Evolutionary conservation across 768 basidiomycete genomes (phyloP).

Genomic region (Calocera cornea): DNA sequence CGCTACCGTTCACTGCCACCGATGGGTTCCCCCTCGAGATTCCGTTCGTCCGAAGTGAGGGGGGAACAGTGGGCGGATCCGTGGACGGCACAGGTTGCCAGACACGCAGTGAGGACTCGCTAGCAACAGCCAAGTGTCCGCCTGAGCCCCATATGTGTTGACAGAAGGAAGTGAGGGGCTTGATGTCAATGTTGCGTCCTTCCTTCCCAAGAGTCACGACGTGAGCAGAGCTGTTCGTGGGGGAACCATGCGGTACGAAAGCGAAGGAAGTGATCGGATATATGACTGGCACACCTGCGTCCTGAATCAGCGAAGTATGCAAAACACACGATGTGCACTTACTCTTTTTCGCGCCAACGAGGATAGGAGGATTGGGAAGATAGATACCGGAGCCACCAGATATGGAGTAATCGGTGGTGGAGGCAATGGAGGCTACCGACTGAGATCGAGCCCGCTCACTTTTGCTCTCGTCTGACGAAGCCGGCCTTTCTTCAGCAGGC

Average conservation of each 20-base stretch:
- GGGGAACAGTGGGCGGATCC: background rate
- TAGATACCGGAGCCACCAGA: background rate
- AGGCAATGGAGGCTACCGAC: background rate
- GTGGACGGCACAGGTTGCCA: background rate
- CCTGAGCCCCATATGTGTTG: slow-evolving; percentile 1
- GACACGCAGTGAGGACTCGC: background rate
- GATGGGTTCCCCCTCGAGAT: background rate
- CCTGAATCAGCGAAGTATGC: background rate
- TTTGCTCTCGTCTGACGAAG: background rate
- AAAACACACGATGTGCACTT: background rate
- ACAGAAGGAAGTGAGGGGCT: background rate
- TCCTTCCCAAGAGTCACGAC: background rate
- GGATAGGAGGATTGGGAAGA: background rate
- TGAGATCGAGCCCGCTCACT: background rate
- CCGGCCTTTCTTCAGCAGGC: background rate
- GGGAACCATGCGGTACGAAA: background rate
- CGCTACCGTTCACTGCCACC: background rate
- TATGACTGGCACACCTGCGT: background rate
- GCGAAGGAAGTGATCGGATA: background rate
- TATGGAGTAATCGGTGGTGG: background rate
- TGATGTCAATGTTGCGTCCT: background rate
- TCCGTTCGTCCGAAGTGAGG: background rate
- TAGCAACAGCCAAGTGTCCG: background rate
- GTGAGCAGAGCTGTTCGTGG: background rate
- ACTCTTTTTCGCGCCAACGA: background rate